Evolutionary conservation across 257 asterid genomes (phyloP).

Genomic region (Henckelia pumila): DNA sequence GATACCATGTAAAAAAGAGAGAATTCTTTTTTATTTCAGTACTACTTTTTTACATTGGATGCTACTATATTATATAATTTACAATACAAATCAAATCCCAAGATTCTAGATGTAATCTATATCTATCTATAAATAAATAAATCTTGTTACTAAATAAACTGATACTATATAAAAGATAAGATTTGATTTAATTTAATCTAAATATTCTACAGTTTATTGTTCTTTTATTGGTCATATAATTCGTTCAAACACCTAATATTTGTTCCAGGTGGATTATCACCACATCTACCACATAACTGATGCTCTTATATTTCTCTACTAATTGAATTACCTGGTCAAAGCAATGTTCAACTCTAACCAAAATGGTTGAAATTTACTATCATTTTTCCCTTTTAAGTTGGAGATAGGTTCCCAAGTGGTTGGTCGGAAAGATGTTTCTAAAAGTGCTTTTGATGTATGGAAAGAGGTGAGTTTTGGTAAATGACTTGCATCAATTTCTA

Average conservation of each 20-base stretch:
- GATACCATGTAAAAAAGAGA: too few species aligned
- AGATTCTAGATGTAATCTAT: too few species aligned
- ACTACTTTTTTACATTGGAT: too few species aligned
- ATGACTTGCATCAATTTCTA: conserved; percentile 21
- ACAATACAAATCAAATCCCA: too few species aligned
- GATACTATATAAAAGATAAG: too few species aligned
- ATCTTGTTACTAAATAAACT: too few species aligned
- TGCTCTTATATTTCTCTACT: conserved; percentile 14
- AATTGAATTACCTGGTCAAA: conserved; percentile 9
- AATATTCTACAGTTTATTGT: too few species aligned
- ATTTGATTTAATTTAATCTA: too few species aligned
- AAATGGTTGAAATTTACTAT: conserved; percentile 8
- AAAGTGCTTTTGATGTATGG: conserved; percentile 90
- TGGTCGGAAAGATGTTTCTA: conserved; percentile 80
- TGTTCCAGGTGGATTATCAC: conserved; percentile 17
- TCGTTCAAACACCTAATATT: conserved; percentile 23
- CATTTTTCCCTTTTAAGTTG: conserved; percentile 45
- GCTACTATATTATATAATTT: too few species aligned
- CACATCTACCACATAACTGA: conserved; percentile 3
- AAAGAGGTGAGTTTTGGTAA: conserved; percentile 64
- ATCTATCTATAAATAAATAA: too few species aligned
- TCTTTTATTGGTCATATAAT: conserved; percentile 19
- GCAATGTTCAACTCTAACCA: conserved; percentile 12
- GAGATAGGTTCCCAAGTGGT: conserved; percentile 93
- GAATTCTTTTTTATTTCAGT: too few species aligned